These are phyloP conservation scores for Solanum tarapatanum DNA, from an alignment of 257 asterid species.

Conservation along the genomic window DNA sequence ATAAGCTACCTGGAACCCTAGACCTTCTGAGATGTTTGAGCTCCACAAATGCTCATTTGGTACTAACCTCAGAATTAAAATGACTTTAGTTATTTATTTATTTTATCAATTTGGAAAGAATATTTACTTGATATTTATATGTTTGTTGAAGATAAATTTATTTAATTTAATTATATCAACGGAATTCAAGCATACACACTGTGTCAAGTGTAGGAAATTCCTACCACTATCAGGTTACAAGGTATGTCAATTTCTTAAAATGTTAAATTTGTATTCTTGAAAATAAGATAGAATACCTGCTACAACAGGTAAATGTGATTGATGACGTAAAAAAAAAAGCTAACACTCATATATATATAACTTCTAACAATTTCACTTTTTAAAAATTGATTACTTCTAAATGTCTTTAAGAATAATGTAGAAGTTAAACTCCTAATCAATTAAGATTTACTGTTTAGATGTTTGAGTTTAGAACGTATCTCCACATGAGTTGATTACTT, in stretches of 20 bases:
- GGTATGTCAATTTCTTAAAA: neutral
- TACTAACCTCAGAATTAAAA: neutral
- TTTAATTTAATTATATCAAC: neutral
- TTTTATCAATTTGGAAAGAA: neutral
- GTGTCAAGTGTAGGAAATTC: neutral
- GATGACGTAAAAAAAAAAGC: neutral
- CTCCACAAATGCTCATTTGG: neutral
- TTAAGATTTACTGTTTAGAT: neutral
- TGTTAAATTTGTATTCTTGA: neutral
- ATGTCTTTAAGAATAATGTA: neutral
- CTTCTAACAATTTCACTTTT: neutral
- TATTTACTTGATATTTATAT: neutral
- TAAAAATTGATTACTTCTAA: neutral
- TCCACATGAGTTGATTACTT: neutral
- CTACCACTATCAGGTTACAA: neutral
- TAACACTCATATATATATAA: neutral
- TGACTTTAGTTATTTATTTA: neutral
- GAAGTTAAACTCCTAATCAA: neutral
- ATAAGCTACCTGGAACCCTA: neutral
- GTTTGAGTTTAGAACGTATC: neutral
- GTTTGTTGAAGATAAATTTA: neutral
- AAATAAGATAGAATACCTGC: neutral
- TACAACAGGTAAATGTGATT: neutral
- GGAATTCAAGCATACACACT: neutral
- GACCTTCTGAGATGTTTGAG: neutral